A percentile compares a stretch with the other conserved stretches of the same genome.
phyloP scores from a whole-genome alignment of 805 yeast species.

The Nematodospora valgi region DNA sequence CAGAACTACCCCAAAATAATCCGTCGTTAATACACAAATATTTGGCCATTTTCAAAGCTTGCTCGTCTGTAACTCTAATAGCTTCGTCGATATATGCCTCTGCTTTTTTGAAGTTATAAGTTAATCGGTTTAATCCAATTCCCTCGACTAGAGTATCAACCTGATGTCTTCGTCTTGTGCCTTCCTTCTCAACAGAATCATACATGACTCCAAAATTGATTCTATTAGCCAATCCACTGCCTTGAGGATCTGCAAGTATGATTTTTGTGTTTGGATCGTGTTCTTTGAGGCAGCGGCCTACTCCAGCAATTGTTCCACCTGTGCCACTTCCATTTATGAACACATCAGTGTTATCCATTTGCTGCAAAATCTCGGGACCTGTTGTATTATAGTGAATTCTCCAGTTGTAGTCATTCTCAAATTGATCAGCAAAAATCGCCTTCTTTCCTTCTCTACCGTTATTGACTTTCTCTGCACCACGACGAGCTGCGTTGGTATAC shows the following conservation, averaged over 20 bases:
- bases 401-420: slow-evolving; percentile 93
- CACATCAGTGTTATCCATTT: slow-evolving; percentile 60
- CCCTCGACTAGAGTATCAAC: slow-evolving; percentile 96
- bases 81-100: slow-evolving; percentile 73
- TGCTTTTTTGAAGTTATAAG: slow-evolving; percentile 74
- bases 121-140: slow-evolving; percentile 83
- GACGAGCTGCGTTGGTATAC: slow-evolving; percentile 83
- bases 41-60: slow-evolving; percentile 88
- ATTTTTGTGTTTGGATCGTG: slow-evolving; percentile 44
- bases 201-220: slow-evolving; percentile 92
- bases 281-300: slow-evolving; percentile 75
- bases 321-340: slow-evolving; percentile 95
- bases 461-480: slow-evolving; percentile 54
- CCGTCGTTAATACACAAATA: slow-evolving; percentile 81
- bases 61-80: slow-evolving; percentile 70
- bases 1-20: slow-evolving; percentile 84
- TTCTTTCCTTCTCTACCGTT: slow-evolving; percentile 29
- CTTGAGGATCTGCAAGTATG: slow-evolving; percentile 92
- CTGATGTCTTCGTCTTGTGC: slow-evolving; percentile 91
- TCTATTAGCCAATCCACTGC: slow-evolving; percentile 84
- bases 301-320: slow-evolving; percentile 95
- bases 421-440: slow-evolving; percentile 93
- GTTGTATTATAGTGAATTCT: slow-evolving; percentile 74
- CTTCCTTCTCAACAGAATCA: slow-evolving; percentile 83
- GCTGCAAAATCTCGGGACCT: slow-evolving; percentile 89